Percentiles rank a stretch among this genome's conserved stretches.
These are phyloP conservation scores for Hydnomerulius pinastri DNA, from an alignment of 768 basidiomycete genomes.

Conservation along the genomic window DNA sequence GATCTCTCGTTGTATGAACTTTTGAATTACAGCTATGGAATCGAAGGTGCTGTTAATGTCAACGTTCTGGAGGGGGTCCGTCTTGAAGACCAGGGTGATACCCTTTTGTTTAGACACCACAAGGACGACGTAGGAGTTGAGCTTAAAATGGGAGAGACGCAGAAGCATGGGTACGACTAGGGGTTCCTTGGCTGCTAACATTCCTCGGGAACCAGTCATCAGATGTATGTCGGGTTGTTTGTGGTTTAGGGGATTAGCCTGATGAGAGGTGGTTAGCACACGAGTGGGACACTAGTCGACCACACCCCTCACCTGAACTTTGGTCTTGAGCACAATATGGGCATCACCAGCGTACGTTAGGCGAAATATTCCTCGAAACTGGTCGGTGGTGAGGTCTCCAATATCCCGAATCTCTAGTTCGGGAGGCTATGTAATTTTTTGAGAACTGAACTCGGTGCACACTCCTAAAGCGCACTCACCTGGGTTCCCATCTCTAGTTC, in stretches of 20 bases:
- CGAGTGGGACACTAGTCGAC: not conserved
- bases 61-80: conserved; percentile 96
- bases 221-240: conserved; percentile 89
- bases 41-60: conserved; percentile 98
- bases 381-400: conserved; percentile 92
- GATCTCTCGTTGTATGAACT: conserved; percentile 96
- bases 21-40: conserved; percentile 95
- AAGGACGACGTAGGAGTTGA: conserved; percentile 94
- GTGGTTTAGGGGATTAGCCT: conserved; percentile 96
- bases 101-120: conserved; percentile 98
- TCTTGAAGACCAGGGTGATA: conserved; percentile 99
- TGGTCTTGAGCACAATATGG: conserved; percentile 80
- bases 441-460: not conserved
- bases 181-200: conserved; percentile 93
- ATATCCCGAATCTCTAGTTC: conserved; percentile 97
- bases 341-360: conserved; percentile 95
- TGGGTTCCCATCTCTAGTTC: conserved; percentile 99
- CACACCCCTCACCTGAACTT: conserved; percentile 80
- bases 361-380: conserved; percentile 96
- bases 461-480: conserved; percentile 45
- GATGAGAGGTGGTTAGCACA: conserved; percentile 7
- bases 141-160: conserved; percentile 91
- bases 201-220: conserved; percentile 79
- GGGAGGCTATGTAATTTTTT: conserved; percentile 67
- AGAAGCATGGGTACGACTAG: conserved; percentile 98